Evolutionary conservation across 352 stramenopile species (phyloP).

Genomic region (Pythium pyrilobum): DNA sequence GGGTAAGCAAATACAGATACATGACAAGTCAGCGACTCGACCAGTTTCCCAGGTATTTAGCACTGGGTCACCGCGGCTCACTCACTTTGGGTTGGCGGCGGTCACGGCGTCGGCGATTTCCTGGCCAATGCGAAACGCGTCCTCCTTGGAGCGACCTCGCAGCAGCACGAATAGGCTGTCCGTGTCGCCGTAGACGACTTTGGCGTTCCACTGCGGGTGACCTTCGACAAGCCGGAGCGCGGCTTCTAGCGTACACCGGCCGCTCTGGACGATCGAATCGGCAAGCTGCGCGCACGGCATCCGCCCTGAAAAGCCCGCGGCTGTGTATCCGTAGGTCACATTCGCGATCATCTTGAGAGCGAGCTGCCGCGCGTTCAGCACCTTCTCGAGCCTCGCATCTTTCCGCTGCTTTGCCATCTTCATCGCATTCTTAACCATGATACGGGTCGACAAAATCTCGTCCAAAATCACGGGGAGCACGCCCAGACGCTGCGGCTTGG

Average conservation of each 20-base stretch:
- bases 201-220: conserved; percentile 77
- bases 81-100: conserved; percentile 74
- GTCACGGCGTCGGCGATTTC: conserved; percentile 89
- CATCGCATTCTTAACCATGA: conserved; percentile 98
- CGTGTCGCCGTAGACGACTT: conserved; percentile 97
- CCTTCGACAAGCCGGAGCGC: conserved; percentile 91
- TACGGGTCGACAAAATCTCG: conserved; percentile 93
- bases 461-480: conserved; percentile 96
- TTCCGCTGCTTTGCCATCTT: conserved; percentile 85
- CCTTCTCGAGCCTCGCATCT: conserved; percentile 53
- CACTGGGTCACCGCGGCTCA: no score
- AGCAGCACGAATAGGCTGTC: conserved; percentile 99
- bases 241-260: conserved; percentile 90
- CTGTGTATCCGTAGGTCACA: conserved; percentile 99
- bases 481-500: conserved; percentile 90
- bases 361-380: conserved; percentile 81
- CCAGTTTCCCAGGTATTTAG: not conserved
- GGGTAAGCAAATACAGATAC: not conserved
- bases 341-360: conserved; percentile 99
- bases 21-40: not conserved
- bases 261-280: conserved; percentile 96
- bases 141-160: conserved; percentile 86
- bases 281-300: conserved; percentile 96
- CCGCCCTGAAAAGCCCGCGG: conserved; percentile 96
- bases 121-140: conserved; percentile 94